Base-by-base conservation (phyloP, 1,139 yeast species). In the Kodamaea derodonti region DNA sequence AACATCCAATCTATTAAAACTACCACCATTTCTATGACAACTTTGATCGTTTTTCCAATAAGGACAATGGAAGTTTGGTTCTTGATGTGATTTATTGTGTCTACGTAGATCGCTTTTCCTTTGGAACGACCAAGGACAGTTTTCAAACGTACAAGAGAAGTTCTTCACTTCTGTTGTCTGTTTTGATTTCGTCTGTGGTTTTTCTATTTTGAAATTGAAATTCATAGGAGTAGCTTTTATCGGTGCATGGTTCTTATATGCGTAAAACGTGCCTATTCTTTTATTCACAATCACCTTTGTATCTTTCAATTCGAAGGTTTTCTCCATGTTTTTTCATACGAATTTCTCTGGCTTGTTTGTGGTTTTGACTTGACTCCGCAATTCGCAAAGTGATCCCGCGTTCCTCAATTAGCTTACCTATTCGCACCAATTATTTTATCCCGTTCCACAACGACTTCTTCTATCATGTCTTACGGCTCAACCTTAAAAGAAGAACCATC, bases 21-120 rank as follows among this genome's bases (percentile, higher is more conserved):
- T 74, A 4, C 88, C 88, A 10, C 83, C 84, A 42, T 80, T 80
- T 34, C 82, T 67, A 52, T 81, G 90, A 51, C 88, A 82, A 2
- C 84, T 74, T 3, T 80, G 77, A 42, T 79, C 84, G 30, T 69
- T 62, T 35, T 67, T 66, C 82, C 84, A 80, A 54, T 71, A 83
- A 1, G 92, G 90, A 52, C 92, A 83, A 44, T 75, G 78, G 49
- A 78, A 78, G 42, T 68, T 70, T 1, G 88, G 88, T 29, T 71
- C 69, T 23, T 70, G 66, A 49, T 83, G 90, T 2, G 84, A 78
- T 45, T 79, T 72, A 26, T 72, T 45, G 51, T 83, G 90, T 36
- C 88, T 68, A 29, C 82, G 65, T 43, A 80, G 71, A 51, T 83
- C 90, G 32, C 83, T 75, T 39, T 72, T 78, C 32, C 90, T 60